Percentiles rank a stretch among this genome's conserved stretches.
Conservation (phyloP, 305 asterid genomes). For the Ilex paraguariensis region DNA sequence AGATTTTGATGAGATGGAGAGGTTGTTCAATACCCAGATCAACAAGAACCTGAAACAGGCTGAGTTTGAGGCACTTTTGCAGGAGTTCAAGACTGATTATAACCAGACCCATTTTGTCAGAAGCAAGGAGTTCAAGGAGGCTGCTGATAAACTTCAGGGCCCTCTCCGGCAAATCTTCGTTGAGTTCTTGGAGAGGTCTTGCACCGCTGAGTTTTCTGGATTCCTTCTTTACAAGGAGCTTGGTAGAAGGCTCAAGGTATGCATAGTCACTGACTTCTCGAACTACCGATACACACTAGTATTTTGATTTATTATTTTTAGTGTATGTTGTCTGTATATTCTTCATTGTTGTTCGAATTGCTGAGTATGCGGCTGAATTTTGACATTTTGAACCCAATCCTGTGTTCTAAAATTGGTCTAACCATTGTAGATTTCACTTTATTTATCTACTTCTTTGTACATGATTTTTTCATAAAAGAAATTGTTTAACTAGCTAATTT, state of each 20-base stretch:
- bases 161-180: slow-evolving; percentile 86
- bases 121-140: slow-evolving; percentile 88
- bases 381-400: no score
- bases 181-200: slow-evolving; percentile 95
- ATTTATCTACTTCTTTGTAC: no score
- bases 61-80: slow-evolving; percentile 73
- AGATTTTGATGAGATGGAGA: slow-evolving; percentile 96
- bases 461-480: no score
- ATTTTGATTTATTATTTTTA: neutral
- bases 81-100: slow-evolving; percentile 92
- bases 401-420: no score
- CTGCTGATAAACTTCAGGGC: slow-evolving; percentile 84
- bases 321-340: neutral
- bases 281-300: no score
- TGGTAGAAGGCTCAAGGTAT: slow-evolving; percentile 89
- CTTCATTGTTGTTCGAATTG: neutral
- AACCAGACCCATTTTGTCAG: slow-evolving; percentile 89
- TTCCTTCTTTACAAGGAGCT: slow-evolving; percentile 96
- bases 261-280: neutral
- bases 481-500: no score
- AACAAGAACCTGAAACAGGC: slow-evolving; percentile 78
- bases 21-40: slow-evolving; percentile 83
- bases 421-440: no score
- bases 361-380: slow-evolving; percentile 2
- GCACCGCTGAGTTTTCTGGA: slow-evolving; percentile 98